phyloP scores from a whole-genome alignment of 768 basidiomycete genomes.

The Strobilomyces dryophilus region DNA sequence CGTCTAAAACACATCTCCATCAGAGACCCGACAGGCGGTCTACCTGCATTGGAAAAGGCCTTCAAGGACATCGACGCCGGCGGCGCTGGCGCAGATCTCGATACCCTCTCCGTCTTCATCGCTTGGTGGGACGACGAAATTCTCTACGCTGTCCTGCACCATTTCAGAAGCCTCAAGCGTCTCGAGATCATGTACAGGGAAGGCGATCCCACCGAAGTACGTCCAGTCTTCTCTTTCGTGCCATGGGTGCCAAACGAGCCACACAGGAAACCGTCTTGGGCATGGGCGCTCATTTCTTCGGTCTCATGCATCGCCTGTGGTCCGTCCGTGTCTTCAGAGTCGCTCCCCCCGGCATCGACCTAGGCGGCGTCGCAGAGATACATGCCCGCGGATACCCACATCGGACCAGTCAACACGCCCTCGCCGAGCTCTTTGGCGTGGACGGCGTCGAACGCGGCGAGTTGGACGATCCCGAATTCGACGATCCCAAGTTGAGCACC shows the following conservation, averaged over 20 bases:
- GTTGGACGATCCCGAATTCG: conserved; percentile 20
- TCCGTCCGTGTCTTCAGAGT: conserved; percentile 38
- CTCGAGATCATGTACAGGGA: conserved; percentile 38
- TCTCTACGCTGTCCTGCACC: conserved; percentile 37
- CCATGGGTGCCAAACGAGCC: neutral
- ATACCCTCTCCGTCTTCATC: conserved; percentile 32
- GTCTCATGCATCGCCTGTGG: conserved; percentile 33
- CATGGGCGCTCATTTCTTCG: conserved; percentile 42
- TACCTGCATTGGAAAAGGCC: conserved; percentile 19
- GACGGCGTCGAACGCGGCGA: conserved; percentile 16
- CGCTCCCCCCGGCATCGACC: conserved; percentile 12
- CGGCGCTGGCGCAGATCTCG: conserved; percentile 20
- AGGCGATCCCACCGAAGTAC: conserved; percentile 39
- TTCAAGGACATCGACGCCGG: conserved; percentile 24
- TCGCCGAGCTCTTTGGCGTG: conserved; percentile 8
- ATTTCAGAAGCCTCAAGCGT: conserved; percentile 34
- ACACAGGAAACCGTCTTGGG: conserved; percentile 36
- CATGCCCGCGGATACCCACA: conserved; percentile 10
- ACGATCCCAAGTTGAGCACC: conserved; percentile 13
- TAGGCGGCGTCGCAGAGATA: conserved; percentile 3
- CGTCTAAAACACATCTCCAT: neutral
- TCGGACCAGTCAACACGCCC: conserved; percentile 5
- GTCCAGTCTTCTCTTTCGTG: conserved; percentile 13
- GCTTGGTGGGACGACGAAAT: conserved; percentile 46
- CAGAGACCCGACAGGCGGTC: neutral